Base-by-base conservation (phyloP, 352 stramenopile species). In the Pythium coloratum region DNA sequence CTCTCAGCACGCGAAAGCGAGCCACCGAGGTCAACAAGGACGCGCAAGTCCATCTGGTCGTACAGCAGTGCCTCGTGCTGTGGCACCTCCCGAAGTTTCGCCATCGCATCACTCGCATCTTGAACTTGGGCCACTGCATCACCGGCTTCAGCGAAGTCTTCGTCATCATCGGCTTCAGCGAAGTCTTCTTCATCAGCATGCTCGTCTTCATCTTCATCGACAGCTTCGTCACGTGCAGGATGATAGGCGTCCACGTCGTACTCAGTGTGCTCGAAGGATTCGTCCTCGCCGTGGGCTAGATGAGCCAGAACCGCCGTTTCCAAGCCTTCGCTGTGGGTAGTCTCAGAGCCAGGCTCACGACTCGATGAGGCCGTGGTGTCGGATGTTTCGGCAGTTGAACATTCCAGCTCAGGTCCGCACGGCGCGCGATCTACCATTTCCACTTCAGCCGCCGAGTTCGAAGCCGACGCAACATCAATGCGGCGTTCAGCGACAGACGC, bases 131-230 rank as follows among this genome's bases (percentile, higher is more conserved):
- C n/a, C n/a, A n/a, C n/a, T n/a, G n/a, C n/a, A n/a, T n/a, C 33
- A 38, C 36, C 36, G 36, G n/a, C n/a, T n/a, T n/a, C n/a, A n/a
- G n/a, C n/a, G n/a, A n/a, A n/a, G n/a, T n/a, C n/a, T n/a, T n/a
- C n/a, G 4, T 14, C 24, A 20, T 53, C 24, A 20, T 32, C 20
- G n/a, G 10, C 20, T 2, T 53, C 46, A 13, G 28, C 10, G 14
- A 51, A 51, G 44, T 51, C 44, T 14, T 51, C 44, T 28, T 51
- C 44, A 28, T 51, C 44, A 4, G 44, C 44, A 53, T 53, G 10
- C 20, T 53, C n/a, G n/a, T 53, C n/a, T 53, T 53, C 46, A 8
- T 53, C 46, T 16, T 32, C 8, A 8, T 53, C 46, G 12, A 6
- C n/a, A 13, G 12, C 4, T 1, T 32, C 46, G 18, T 51, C 5